Base-by-base conservation (phyloP, 1,139 yeast species). In the Pneumocystis carinii region DNA sequence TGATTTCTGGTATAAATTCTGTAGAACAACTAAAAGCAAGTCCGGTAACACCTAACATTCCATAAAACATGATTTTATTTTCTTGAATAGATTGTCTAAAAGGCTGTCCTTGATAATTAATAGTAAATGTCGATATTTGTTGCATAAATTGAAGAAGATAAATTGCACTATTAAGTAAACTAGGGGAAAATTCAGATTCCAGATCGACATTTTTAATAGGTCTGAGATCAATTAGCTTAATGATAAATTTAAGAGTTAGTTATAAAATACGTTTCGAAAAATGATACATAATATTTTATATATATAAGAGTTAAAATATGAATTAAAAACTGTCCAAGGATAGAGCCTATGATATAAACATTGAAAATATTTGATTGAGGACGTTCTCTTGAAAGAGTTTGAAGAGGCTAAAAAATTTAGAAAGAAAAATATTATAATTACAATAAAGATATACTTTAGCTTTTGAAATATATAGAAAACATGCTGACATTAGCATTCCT, bases 291-390 rank as follows among this genome's bases (percentile, higher is more conserved):
- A 64, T 79, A 76, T 24, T 96, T 87, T 68, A 92, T 83, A 73
- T 89, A 90, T 66, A 92, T 76, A 77, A 92, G 81, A 6, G 97
- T 84, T 59, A 79, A 76, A 69, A 92, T 86, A 73, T 92, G 99
- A 69, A 92, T 83, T 17, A 95, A 95, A 80, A 92, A 94, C 76
- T 92, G 99, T 56, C 97, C 95, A 69, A 92, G 78, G 69, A 92
- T 90, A 0, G 97, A 90, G 3, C 98, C 98, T 96, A 92, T 90
- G 70, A 90, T 92, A 76, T 92, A 92, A 68, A 79, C 80, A 75
- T 90, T 92, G 80, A 94, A 94, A 68, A 92, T 94, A 66, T 97
- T 97, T 60, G 95, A 94, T 77, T 90, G 98, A 53, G 99, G 99
- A 77, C 99, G 86, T 75, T 90, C 89, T 75, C 86, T 88, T 14